Base-by-base conservation (phyloP, 495 filamentous ascomycete genomes). In the Neurospora cerealis region DNA sequence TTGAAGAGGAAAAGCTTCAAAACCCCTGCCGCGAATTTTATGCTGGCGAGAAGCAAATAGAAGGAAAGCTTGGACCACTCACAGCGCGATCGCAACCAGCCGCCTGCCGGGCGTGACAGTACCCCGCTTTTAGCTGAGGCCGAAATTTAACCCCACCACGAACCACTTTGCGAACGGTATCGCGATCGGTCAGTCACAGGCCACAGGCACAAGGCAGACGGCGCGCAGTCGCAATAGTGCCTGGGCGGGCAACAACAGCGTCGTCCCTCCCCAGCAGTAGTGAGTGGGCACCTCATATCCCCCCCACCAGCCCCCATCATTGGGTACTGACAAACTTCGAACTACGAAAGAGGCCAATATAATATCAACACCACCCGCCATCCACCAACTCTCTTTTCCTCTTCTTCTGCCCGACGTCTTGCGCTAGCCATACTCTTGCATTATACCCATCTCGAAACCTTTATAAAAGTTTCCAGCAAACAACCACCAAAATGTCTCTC, bases 241-340 rank as follows among this genome's bases (percentile, higher is more conserved):
- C 54, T 66, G 28, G 54, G 54, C 54, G 54, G 54, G 54, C 54
- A 34, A 66, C 54, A 32, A 28, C 54, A 66, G 54, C 54, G 54
- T 34, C 28, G 28, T 66, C 28, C 54, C 54, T 62, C 24, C 54
- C 54, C 6, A 62, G 28, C 21, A 60, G 21, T 46, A 21, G 42
- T 4, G 42, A 28, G 46, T 54, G 46, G 46, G 46, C 46, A 54
- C 46, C 46, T 54, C 21, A 54, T 28, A 54, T 24, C 37, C 21
- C 36, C 32, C 62, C 28, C 24, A 60, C 60, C 72, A 69, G 62
- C 44, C 70, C 24, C 54, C 54, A 40, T 70, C 72, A 69, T 77
- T 76, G 76, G 76, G 76, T 77, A 77, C 72, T 75, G 72, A 74
- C 76, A 77, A 77, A 76, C 72, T 77, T 77, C 72, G 32, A 66